Percentiles rank a stretch among this genome's conserved stretches.
Evolutionary conservation across 106 monocot genomes (phyloP).

Genomic region (Narthecium ossifragum): DNA sequence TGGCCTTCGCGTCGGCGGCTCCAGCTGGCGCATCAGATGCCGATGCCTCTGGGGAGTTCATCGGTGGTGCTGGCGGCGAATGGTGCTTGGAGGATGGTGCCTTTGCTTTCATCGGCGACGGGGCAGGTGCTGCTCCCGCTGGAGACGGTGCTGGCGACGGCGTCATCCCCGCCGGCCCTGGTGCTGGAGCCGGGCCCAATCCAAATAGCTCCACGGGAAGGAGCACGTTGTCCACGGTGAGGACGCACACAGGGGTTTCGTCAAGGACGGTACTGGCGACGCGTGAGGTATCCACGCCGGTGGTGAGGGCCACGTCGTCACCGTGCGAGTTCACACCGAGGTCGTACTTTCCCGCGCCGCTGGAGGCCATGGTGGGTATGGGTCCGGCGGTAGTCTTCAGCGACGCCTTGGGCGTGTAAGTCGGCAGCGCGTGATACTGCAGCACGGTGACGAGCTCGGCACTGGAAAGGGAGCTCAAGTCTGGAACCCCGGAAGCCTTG

Average conservation of each 20-base stretch:
- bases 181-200: conserved; percentile 31
- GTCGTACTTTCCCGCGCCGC: conserved; percentile 66
- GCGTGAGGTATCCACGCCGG: conserved; percentile 70
- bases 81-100: background rate
- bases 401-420: conserved; percentile 68
- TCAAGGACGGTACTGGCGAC: conserved; percentile 68
- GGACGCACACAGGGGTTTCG: conserved; percentile 49
- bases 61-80: conserved; percentile 39
- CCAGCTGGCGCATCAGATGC: conserved; percentile 18
- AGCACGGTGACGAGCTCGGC: conserved; percentile 86
- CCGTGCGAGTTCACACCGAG: conserved; percentile 42
- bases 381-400: conserved; percentile 32
- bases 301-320: conserved; percentile 70
- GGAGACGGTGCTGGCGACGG: conserved; percentile 12
- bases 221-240: conserved; percentile 58
- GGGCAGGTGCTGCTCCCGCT: conserved; percentile 5
- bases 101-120: conserved; percentile 6
- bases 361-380: conserved; percentile 67
- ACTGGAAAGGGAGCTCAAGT: conserved; percentile 47
- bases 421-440: conserved; percentile 85
- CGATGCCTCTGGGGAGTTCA: conserved; percentile 15
- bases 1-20: conserved; percentile 22
- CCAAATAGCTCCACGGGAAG: conserved; percentile 62
- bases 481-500: conserved; percentile 60
- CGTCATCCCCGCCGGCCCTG: conserved; percentile 16